phyloP scores from a whole-genome alignment of 441 rosid species.

The Hura crepitans region DNA sequence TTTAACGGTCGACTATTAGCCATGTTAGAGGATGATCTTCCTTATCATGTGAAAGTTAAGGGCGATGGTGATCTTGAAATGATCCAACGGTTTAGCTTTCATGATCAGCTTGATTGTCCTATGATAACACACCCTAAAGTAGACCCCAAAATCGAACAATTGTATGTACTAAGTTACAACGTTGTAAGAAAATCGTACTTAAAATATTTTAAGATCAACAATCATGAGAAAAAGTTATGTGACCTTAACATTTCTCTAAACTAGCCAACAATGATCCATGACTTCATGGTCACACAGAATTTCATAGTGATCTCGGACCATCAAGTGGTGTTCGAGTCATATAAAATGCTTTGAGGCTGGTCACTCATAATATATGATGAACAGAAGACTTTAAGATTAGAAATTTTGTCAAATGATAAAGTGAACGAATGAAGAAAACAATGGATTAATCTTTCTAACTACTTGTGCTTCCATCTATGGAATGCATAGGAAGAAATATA shows the following conservation, averaged over 20 bases:
- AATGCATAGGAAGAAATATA: constrained; percentile 69
- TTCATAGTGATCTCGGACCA: constrained; percentile 64
- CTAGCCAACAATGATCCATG: constrained; percentile 66
- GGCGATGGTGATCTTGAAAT: constrained; percentile 53
- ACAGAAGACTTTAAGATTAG: constrained; percentile 47
- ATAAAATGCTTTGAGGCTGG: constrained; percentile 62
- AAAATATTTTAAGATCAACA: constrained; percentile 49
- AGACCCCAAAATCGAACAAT: constrained; percentile 54
- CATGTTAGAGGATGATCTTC: constrained; percentile 78
- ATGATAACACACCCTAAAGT: constrained; percentile 72
- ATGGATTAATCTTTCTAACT: constrained; percentile 53
- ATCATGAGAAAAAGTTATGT: constrained; percentile 42
- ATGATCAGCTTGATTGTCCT: constrained; percentile 44
- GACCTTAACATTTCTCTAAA: constrained; percentile 42
- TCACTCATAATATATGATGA: constrained; percentile 58
- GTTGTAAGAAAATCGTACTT: constrained; percentile 50
- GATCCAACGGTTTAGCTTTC: constrained; percentile 48
- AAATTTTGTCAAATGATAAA: constrained; percentile 39
- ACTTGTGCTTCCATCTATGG: constrained; percentile 70
- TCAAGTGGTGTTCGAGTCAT: constrained; percentile 60
- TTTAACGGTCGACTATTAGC: constrained; percentile 64
- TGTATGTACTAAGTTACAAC: constrained; percentile 57
- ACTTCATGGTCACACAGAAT: constrained; percentile 54
- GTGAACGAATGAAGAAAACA: constrained; percentile 34
- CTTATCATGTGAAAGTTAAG: constrained; percentile 52